Base-by-base conservation (phyloP, 164 flowering plant genomes). In the Umbilicus rupestris region DNA sequence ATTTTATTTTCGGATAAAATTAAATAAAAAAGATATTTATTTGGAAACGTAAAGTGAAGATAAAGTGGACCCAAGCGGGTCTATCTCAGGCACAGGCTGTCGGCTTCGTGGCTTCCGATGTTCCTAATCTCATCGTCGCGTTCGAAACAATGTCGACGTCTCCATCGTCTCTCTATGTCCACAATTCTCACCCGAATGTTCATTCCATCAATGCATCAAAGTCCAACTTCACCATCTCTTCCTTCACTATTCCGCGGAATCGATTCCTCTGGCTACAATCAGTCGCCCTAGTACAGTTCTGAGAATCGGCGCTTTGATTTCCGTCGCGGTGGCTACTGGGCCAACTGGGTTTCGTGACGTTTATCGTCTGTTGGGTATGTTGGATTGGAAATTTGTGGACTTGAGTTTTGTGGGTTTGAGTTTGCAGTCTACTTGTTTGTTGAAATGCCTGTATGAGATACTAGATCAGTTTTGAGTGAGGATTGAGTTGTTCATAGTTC, bases 151-250 rank as follows among this genome's bases (percentile, higher is more conserved):
- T 19, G 60, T 55, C 31, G 60, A 55, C 60, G 60, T 55, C 19
- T 26, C 16, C 60, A 24, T 55, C 35, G 60, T 55, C 60, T 28
- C 33, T 55, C 19, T 55, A 17, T 55, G 60, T 55, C 60, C 60
- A 55, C 60, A 55, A 55, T 55, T 55, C 33, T 55, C 60, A 55
- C 60, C 29, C 17, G 33, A 11, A 26, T n/a, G n/a, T n/a, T 28
- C 60, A 55, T 55, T 55, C 60, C 60, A 28, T 55, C 30, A n/a
- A 10, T 11, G 15, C 58, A 2, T 26, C 58, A 52, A 29, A 29
- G 29, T 26, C 60, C 31, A 55, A n/a, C n/a, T n/a, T 7, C 60
- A 55, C 15, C 29, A 24, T 8, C 29, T 20, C 29, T 5, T 2
- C 57, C 57, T 24, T 3, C 3, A n/a, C n/a, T n/a, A n/a, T n/a